Base-by-base conservation (phyloP, 1,284 basidiomycete genomes). In the Sporisorium exsertum region DNA sequence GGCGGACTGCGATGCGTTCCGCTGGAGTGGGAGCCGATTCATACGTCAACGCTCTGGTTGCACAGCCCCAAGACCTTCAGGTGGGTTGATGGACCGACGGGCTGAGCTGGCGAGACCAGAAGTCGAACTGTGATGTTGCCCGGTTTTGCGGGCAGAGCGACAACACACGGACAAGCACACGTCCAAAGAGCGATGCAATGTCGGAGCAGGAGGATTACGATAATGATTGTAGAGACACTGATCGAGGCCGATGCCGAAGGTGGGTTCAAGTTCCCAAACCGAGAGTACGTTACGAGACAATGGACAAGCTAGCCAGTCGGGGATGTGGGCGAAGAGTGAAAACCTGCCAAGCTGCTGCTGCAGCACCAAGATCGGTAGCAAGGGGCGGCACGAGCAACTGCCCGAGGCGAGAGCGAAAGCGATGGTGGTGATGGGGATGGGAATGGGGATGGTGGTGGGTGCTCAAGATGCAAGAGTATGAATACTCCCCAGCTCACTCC, bases 301-400 rank as follows among this genome's bases (percentile, higher is more conserved):
- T 16, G n/a, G 40, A 20, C n/a, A 40, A 16, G 37, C 29, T 40
- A 35, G 50, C 32, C 32, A 29, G 29, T 35, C n/a, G 12, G 16
- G 10, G 32, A 51, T 12, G 33, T 24, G 50, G 33, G 33, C 50
- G 32, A 51, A 50, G 32, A 50, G 22, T 35, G n/a, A 20, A 35
- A 13, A 12, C 18, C n/a, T 51, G 50, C 50, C 22, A 20, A 37
- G 50, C 50, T 52, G 50, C 50, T 13, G 32, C 33, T 24, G 32
- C 50, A 18, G 50, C 50, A 35, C 32, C 32, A 24, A 22, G 20
- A 52, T 10, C 50, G 50, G 50, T 20, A 24, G 20, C 10, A 32
- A 47, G 47, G 18, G 27, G 47, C 27, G 29, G 29, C 29, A 50
- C 49, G 27, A 50, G 49, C 49, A 50, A 29, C 27, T 33, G n/a